Base-by-base conservation (phyloP, 768 basidiomycete species). In the Leccinellum albellum region DNA sequence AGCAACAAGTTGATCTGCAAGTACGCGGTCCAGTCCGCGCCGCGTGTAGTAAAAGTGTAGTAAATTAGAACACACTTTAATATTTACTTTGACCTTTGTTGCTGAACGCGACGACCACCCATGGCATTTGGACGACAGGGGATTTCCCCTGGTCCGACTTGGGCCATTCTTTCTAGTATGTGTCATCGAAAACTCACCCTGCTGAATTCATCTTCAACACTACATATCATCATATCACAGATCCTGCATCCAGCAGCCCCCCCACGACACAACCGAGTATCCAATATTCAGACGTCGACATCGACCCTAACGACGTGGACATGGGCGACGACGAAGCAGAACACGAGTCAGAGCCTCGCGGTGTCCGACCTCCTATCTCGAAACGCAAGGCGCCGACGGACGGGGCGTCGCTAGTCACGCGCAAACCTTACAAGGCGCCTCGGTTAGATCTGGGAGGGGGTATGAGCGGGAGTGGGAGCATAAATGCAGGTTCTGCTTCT, bases 61-160 rank as follows among this genome's bases (percentile, higher is more conserved):
- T 42, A 12, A 26, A 47, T 28, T 28, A 26, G 15, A 47, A 23
- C 10, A 46, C 5, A 12, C 48, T 49, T 29, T 6, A 12, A n/a
- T 49, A 7, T 13, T 47, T 15, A 14, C 15, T n/a, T 29, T 2
- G 20, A 24, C 26, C 48, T 57, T 40, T 47, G 17, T 47, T 24
- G 12, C 7, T 24, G 15, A 28, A 28, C 46, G 24, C 46, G 23
- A 47, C 24, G 23, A 14, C 3, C 28, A n/a, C 35, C 42, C 14
- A 62, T 62, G 56, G 10, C 47, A 15, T 12, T 26, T 32, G 32
- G 9, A 14, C 20, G n/a, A 17, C 28, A 13, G 3, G 24, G 21
- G 1, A 6, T 46, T 2, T 69, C 68, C 26, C 70, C 70, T 28
- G 71, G 70, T 10, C 71, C 70, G 21, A 56, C 65, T 20, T 71